These are phyloP conservation scores for Stromatinia cepivora DNA, from an alignment of 2,329 filamentous ascomycete species.

Conservation along the genomic window DNA sequence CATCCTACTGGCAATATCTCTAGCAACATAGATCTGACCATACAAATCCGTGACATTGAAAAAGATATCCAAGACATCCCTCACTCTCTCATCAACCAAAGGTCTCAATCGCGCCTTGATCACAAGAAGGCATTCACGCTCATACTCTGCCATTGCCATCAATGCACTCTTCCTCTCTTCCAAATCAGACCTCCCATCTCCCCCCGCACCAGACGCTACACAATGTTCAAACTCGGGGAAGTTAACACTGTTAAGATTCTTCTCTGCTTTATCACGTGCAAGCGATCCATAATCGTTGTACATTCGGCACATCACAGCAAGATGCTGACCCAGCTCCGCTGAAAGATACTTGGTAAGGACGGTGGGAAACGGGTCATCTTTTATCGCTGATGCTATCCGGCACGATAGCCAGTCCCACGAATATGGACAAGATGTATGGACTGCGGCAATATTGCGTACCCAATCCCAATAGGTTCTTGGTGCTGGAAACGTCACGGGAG, in stretches of 20 bases:
- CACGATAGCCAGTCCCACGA: slow-evolving; percentile 20
- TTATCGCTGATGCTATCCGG: not conserved
- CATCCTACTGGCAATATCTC: slow-evolving; percentile 22
- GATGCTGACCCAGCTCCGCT: slow-evolving; percentile 27
- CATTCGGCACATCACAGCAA: slow-evolving; percentile 39
- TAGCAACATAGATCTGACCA: slow-evolving; percentile 26
- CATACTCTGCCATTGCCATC: slow-evolving; percentile 1
- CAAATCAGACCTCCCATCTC: not conserved
- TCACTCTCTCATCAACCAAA: not conserved
- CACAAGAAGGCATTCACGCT: not conserved
- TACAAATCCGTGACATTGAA: slow-evolving; percentile 26
- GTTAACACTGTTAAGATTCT: slow-evolving; percentile 41
- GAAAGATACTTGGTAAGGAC: slow-evolving; percentile 19
- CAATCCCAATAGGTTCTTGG: not conserved
- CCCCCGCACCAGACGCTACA: not conserved
- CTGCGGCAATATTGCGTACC: slow-evolving; percentile 12
- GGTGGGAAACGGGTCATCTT: not conserved
- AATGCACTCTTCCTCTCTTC: not conserved
- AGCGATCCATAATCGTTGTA: slow-evolving; percentile 44
- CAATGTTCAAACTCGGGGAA: slow-evolving; percentile 29
- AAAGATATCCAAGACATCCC: slow-evolving; percentile 8
- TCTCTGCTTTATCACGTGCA: slow-evolving; percentile 38
- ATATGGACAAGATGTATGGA: slow-evolving; percentile 17
- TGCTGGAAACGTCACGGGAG: not conserved
- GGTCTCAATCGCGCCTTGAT: not conserved